Base-by-base conservation (phyloP, 169 alveolate genomes). In the Eimeria tenella region DNA sequence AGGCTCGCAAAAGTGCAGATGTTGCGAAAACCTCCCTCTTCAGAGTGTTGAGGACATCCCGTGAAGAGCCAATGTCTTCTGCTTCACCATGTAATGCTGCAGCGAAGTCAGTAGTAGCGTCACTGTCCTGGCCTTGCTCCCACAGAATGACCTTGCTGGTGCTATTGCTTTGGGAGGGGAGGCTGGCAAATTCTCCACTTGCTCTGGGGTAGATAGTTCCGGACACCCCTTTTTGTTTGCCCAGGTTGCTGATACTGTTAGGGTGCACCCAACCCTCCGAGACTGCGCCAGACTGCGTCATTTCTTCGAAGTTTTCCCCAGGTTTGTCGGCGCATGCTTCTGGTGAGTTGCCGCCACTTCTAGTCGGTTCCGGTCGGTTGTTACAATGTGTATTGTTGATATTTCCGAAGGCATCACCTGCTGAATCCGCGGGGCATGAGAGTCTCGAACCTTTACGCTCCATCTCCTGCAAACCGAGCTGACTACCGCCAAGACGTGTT, bases 191-290 rank as follows among this genome's bases (percentile, higher is more conserved):
- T 42, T 83, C 91, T 13, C 91, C 77, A 60, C 91, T 83, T n/a
- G 79, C 63, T 19, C 13, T 74, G 10, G 91, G 77, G 50, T 56
- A 25, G 63, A 58, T 9, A n/a, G 91, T 10, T 31, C 42, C 79
- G 5, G 77, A 13, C 7, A 60, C 79, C 15, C 21, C 62, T 5
- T 49, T 62, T 62, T 56, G 77, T 13, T 11, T 83, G 62, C 31
- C 62, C 50, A 83, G 50, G 77, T 19, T 58, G 10, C 91, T 83
- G 91, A 31, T 23, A 42, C 91, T 62, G 63, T 77, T 83, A n/a
- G 91, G 91, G 62, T 83, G 91, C 77, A 60, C 91, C 91, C 91
- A 83, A 42, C 79, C 91, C 79, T 83, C 91, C 0, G 91, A 55
- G 23, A 58, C 90, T 21, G 90, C 49, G 79, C 62, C 74, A 31